phyloP scores from a whole-genome alignment of 495 filamentous ascomycete genomes.

The Corynascus novoguineensis region DNA sequence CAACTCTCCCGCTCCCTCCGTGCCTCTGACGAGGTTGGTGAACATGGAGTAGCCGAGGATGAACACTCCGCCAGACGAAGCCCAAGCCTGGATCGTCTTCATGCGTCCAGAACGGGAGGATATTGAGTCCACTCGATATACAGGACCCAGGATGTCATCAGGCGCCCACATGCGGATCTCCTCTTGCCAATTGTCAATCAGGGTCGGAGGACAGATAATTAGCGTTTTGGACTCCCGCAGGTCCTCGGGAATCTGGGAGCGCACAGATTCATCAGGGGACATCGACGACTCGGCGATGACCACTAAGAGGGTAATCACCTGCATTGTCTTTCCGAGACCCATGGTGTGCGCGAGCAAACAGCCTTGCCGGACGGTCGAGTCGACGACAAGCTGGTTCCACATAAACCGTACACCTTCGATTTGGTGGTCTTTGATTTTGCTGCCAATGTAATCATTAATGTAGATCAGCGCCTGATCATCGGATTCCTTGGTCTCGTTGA shows the following conservation, averaged over 20 bases:
- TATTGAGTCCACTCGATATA: slow-evolving; percentile 46
- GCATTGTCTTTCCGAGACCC: slow-evolving; percentile 93
- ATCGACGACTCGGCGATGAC: slow-evolving; percentile 61
- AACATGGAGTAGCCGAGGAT: slow-evolving; percentile 71
- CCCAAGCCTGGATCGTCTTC: slow-evolving; percentile 52
- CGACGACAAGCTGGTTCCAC: slow-evolving; percentile 72
- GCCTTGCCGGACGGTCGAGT: slow-evolving; percentile 53
- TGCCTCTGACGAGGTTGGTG: slow-evolving; percentile 27
- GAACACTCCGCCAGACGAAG: slow-evolving; percentile 61
- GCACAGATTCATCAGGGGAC: slow-evolving; percentile 52
- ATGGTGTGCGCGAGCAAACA: slow-evolving; percentile 88
- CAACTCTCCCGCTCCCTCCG: slow-evolving; percentile 31
- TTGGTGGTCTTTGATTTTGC: slow-evolving; percentile 51
- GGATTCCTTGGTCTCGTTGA: slow-evolving; percentile 61
- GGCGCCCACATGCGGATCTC: slow-evolving; percentile 70
- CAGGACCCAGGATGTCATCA: slow-evolving; percentile 41
- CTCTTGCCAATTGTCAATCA: slow-evolving; percentile 79
- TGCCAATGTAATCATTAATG: slow-evolving; percentile 44
- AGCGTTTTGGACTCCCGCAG: slow-evolving; percentile 61
- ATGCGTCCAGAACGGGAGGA: slow-evolving; percentile 33
- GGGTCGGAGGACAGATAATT: slow-evolving; percentile 66
- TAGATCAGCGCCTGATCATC: slow-evolving; percentile 50
- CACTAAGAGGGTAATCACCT: slow-evolving; percentile 72
- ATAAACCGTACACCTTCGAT: slow-evolving; percentile 75
- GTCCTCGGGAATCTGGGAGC: slow-evolving; percentile 58